Evolutionary conservation across 2,329 filamentous ascomycete species (phyloP).

Genomic region (Alternaria hordeiaustralica): DNA sequence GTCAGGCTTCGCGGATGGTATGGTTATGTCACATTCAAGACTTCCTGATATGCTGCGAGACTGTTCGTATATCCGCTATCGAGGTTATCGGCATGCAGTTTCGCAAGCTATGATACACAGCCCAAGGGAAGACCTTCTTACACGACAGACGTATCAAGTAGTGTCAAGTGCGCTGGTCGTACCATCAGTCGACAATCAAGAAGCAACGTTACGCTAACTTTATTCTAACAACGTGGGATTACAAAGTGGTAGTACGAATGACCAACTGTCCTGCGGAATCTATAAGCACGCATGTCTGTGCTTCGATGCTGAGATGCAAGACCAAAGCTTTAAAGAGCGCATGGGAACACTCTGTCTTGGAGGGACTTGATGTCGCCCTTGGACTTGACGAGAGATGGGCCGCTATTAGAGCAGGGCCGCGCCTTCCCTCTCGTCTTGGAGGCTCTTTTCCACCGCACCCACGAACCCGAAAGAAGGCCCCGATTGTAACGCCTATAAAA

Average conservation of each 20-base stretch:
- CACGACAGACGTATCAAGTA: neutral
- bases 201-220: slow-evolving; percentile 8
- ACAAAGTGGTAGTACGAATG: neutral
- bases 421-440: slow-evolving; percentile 21
- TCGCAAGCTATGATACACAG: neutral
- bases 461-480: neutral
- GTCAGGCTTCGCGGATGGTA: neutral
- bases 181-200: neutral
- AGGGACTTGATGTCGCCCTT: slow-evolving; percentile 25
- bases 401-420: slow-evolving; percentile 24
- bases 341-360: neutral
- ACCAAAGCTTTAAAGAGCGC: neutral
- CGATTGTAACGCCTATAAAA: neutral
- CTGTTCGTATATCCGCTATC: neutral
- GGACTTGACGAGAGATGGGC: slow-evolving; percentile 9
- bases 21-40: neutral
- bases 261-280: neutral
- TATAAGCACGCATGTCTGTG: neutral
- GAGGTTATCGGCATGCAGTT: neutral
- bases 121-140: neutral
- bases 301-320: neutral
- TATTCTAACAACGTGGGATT: neutral
- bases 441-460: slow-evolving; percentile 16
- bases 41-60: too few species aligned
- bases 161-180: neutral